Evolutionary conservation across 2,329 filamentous ascomycete genomes (phyloP), one percentile per base, ranked within the genome.

Genomic region (Claviceps monticola): DNA sequence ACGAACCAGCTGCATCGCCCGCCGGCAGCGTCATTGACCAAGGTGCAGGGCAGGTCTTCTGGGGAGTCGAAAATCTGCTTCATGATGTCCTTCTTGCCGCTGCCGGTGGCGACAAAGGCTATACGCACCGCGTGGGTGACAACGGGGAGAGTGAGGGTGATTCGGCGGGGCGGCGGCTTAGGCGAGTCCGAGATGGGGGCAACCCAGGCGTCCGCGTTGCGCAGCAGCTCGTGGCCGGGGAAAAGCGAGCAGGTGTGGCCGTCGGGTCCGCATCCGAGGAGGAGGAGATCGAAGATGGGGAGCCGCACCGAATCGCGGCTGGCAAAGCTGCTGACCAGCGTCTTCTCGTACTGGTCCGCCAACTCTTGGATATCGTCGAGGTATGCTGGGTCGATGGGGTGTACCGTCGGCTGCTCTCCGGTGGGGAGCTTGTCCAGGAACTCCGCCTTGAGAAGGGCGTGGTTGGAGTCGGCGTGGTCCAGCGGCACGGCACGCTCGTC

Each of bases 231-330:
- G 65, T 96, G 91, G 51, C 84, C 85, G 5, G 93, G 93, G 75
- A 98, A 98, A 50, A 98, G 75, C 61, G 86, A 93, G 82, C 93
- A 97, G 37, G 93, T 97, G 73, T 98, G 93, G 50, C 93, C 93
- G 67, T 97, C 93, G 14, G 93, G 91, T 0, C 93, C 93, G 66
- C 88, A 95, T 61, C 93, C 93, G 43, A 98, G 82, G 43, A 98
- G 80, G 51, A 98, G 76, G 50, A 98, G 79, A 67, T 98, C 93
- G 68, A 97, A 98, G 63, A 95, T 86, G 59, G 93, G 93, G 46
- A 96, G 75, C 69, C 88, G 90, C 66, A 98, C 91, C 57, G 86
- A 93, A 71, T 98, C 93, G 65, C 91, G 85, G 57, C 84, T 84
- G 16, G 93, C 93, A 63, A 98, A 98, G 59, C 82, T 84, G 56